Evolutionary conservation across 345 rosid genomes (phyloP).

Genomic region (Camelina hispida): DNA sequence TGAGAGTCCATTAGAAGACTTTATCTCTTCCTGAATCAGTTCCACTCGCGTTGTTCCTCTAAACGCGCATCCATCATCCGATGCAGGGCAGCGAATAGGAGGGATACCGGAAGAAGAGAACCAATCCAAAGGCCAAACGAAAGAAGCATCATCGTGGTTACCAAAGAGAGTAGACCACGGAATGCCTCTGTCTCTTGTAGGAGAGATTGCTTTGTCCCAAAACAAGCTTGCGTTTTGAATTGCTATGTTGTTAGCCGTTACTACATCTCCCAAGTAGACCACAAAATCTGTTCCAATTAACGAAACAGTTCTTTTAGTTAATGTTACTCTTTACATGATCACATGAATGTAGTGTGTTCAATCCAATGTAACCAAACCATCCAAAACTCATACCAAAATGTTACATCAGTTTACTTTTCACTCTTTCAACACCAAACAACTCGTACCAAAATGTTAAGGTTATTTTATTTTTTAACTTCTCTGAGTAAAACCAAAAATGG

Average conservation of each 20-base stretch:
- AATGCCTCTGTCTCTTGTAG: constrained; percentile 67
- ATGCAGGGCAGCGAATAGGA: constrained; percentile 54
- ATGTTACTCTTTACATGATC: too few relatives aligned
- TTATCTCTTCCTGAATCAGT: constrained; percentile 61
- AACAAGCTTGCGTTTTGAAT: constrained; percentile 73
- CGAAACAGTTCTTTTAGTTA: constrained; percentile 7
- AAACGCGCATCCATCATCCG: constrained; percentile 54
- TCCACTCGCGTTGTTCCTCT: constrained; percentile 61
- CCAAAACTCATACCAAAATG: too few relatives aligned
- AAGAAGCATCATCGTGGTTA: constrained; percentile 85
- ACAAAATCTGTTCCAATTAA: constrained; percentile 63
- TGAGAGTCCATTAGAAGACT: constrained; percentile 47
- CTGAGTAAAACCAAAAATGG: too few relatives aligned
- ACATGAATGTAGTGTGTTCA: too few relatives aligned
- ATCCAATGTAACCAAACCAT: too few relatives aligned
- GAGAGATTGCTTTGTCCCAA: constrained; percentile 84
- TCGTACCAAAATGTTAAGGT: too few relatives aligned
- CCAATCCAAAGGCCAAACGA: constrained; percentile 85
- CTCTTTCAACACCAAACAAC: not conserved
- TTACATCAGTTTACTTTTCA: not conserved
- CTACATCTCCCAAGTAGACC: constrained; percentile 84
- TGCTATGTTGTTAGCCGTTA: constrained; percentile 80
- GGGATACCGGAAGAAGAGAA: constrained; percentile 79
- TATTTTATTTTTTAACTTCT: too few relatives aligned
- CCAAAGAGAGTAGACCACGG: constrained; percentile 86